Base-by-base conservation (phyloP, 768 basidiomycete genomes). In the Amanita rimosa region DNA sequence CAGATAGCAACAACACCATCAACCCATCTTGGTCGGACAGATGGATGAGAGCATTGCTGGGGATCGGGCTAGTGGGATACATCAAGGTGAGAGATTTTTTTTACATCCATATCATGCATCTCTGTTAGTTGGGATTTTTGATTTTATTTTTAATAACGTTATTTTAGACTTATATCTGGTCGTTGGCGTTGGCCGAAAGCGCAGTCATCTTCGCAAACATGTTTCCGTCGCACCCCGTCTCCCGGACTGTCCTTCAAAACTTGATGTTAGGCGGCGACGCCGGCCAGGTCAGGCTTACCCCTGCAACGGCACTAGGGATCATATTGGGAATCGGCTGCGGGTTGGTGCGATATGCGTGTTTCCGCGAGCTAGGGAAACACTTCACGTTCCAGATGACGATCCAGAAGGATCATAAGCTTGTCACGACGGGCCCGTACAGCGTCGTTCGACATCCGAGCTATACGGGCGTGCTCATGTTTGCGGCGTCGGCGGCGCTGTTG, bases 341-440 rank as follows among this genome's bases (percentile, higher is more conserved):
- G 6, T 1, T 6, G 11, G 13, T 41, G 19, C 40, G 40, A 22
- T 10, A 9, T 4, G 22, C 19, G 40, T 41, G 40, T 7, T 41
- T 22, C 22, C 40, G 22, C 40, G 40, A 41, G 21, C 21, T 41
- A 4, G 40, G 40, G 13, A 41, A 41, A 14, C 7, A 26, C 1
- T 41, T 41, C 6, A 41, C 40, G 6, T 41, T 22, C 3, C 10
- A 21, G 19, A 11, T 29, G 9, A 29, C 29, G 2, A 29, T 29
- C 29, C 29, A 29, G 29, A 29, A 29, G 29, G 29, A 41, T n/a
- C 39, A 24, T 6, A n/a, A 7, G 22, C 39, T 19, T 6, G 39
- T 51, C 59, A 50, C 35, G 35, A 36, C 35, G 6, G 16, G 35
- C 16, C 35, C 35, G 14, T 36, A 36, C 35, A n/a, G 35, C 9